Conservation (phyloP, 805 yeast species). For the Teunomyces panamensis region DNA sequence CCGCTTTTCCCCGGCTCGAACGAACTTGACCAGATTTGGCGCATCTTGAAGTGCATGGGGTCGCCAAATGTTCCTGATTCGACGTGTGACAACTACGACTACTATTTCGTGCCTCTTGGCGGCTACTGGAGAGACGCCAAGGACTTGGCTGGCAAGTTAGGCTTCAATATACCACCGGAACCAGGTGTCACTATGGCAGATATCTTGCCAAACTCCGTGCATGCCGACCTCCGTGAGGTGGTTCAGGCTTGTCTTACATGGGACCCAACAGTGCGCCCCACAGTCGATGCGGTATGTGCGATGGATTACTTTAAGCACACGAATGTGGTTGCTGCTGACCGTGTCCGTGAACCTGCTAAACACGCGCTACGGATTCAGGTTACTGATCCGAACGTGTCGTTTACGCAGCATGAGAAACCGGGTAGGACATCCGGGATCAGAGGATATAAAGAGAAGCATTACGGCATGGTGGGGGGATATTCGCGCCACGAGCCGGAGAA, state of each 20-base stretch:
- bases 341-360: background rate
- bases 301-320: constrained; percentile 57
- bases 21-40: constrained; percentile 76
- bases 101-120: constrained; percentile 48
- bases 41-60: constrained; percentile 67
- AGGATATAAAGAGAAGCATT: background rate
- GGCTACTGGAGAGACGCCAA: constrained; percentile 73
- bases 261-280: constrained; percentile 71
- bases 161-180: constrained; percentile 55
- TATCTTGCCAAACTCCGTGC: constrained; percentile 45
- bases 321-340: background rate
- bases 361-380: background rate
- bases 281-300: constrained; percentile 45
- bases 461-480: too few relatives aligned
- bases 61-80: constrained; percentile 50
- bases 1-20: constrained; percentile 85
- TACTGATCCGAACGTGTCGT: background rate
- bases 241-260: constrained; percentile 59
- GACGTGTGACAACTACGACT: constrained; percentile 11
- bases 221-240: constrained; percentile 39
- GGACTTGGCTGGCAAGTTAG: constrained; percentile 49
- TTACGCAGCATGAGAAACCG: background rate
- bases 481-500: background rate
- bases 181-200: constrained; percentile 48
- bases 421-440: background rate